Evolutionary conservation across 306 rosid species (phyloP).

Genomic region (Acacia crassicarpa): DNA sequence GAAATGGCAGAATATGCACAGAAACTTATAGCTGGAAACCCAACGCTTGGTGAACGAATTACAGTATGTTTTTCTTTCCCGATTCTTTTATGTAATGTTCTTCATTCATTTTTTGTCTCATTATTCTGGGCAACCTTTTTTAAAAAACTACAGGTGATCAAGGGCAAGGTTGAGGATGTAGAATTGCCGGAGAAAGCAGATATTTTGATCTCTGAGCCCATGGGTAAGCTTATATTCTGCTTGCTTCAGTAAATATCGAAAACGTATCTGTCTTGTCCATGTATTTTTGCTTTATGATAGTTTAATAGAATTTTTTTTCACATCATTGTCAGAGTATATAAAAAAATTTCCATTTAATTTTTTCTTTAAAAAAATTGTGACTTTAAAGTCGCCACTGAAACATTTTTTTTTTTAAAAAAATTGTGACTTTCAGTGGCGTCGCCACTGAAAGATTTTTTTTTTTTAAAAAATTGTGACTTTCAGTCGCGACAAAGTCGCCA

Average conservation of each 20-base stretch:
- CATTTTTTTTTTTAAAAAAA: too few relatives aligned
- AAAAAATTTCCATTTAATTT: too few relatives aligned
- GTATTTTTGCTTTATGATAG: constrained; percentile 16
- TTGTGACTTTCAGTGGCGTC: too few relatives aligned
- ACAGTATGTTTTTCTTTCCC: constrained; percentile 57
- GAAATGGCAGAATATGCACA: constrained; percentile 98
- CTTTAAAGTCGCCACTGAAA: too few relatives aligned
- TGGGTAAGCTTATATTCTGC: constrained; percentile 63
- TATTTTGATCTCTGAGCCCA: constrained; percentile 94
- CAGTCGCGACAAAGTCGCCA: too few relatives aligned
- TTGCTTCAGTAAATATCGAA: constrained; percentile 4
- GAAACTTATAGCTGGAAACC: constrained; percentile 83
- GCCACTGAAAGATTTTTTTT: too few relatives aligned
- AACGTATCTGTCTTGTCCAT: constrained; percentile 1
- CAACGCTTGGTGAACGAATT: constrained; percentile 70
- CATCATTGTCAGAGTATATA: too few relatives aligned
- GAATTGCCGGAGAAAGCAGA: constrained; percentile 95
- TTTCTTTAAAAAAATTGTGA: too few relatives aligned
- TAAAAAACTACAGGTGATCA: constrained; percentile 61
- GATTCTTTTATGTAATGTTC: not conserved
- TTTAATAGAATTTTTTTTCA: too few relatives aligned
- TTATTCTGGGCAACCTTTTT: constrained; percentile 5
- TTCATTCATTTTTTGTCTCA: constrained; percentile 12
- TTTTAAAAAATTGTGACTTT: too few relatives aligned
- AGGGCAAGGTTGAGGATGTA: constrained; percentile 91